Percentiles rank a stretch among this genome's conserved stretches.
phyloP scores from a whole-genome alignment of 768 basidiomycete genomes.

The Calvatia gigantea region DNA sequence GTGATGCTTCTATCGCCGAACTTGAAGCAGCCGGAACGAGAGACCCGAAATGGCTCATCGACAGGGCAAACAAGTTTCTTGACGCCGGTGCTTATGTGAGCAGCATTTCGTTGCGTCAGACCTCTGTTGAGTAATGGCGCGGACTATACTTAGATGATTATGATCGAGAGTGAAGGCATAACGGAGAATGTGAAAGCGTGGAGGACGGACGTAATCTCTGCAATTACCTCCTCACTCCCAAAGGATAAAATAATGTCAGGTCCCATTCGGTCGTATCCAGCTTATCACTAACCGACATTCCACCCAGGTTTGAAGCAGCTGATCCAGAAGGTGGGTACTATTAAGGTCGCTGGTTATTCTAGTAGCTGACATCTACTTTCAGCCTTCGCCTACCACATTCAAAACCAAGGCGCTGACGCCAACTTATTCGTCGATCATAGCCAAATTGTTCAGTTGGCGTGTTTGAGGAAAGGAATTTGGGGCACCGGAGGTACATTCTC shows the following conservation, averaged over 20 bases:
- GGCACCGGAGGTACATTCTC: slow-evolving; percentile 40
- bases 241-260: slow-evolving; percentile 38
- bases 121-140: neutral
- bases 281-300: neutral
- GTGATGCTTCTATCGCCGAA: slow-evolving; percentile 34
- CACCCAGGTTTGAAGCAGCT: slow-evolving; percentile 6
- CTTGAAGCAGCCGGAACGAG: slow-evolving; percentile 37
- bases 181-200: slow-evolving; percentile 40
- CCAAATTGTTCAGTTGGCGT: slow-evolving; percentile 41
- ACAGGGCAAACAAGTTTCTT: slow-evolving; percentile 35
- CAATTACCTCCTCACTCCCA: slow-evolving; percentile 35
- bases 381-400: slow-evolving; percentile 42
- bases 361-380: neutral
- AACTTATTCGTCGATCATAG: slow-evolving; percentile 44
- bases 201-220: slow-evolving; percentile 41
- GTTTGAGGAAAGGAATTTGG: slow-evolving; percentile 42
- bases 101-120: neutral
- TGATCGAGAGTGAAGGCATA: slow-evolving; percentile 46
- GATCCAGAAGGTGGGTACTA: neutral
- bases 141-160: slow-evolving; percentile 31
- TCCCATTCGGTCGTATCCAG: neutral
- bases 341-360: neutral
- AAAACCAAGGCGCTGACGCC: slow-evolving; percentile 38
- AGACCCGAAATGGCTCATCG: slow-evolving; percentile 37
- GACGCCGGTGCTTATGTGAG: slow-evolving; percentile 35